Percentiles rank a stretch among this genome's conserved stretches.
phyloP scores from a whole-genome alignment of 805 yeast genomes.

The Blastobotrys americana region DNA sequence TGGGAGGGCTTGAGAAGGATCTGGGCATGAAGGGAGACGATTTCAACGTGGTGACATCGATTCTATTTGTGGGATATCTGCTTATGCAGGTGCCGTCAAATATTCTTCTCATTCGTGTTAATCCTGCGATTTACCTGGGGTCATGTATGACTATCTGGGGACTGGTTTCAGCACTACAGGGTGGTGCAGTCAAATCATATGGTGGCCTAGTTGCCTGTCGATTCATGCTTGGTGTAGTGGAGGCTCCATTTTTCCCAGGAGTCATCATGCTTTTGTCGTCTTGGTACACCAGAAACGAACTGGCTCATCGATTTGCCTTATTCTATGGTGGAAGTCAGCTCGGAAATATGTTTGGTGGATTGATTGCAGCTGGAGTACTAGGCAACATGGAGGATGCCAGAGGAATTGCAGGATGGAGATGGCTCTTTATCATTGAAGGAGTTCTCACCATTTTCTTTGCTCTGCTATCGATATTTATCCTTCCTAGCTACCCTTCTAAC shows the following conservation, averaged over 20 bases:
- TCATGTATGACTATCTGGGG: slow-evolving; percentile 34
- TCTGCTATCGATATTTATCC: slow-evolving; percentile 20
- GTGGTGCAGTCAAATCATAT: slow-evolving; percentile 22
- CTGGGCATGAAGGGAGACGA: slow-evolving; percentile 36
- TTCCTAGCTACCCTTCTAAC: slow-evolving; percentile 47
- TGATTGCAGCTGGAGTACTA: slow-evolving; percentile 35
- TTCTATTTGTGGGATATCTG: slow-evolving; percentile 31
- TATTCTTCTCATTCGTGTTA: slow-evolving; percentile 29
- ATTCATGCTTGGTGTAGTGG: slow-evolving; percentile 35
- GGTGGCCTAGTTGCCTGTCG: slow-evolving; percentile 30
- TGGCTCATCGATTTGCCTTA: slow-evolving; percentile 33
- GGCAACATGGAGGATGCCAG: slow-evolving; percentile 29
- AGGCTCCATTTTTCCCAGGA: slow-evolving; percentile 40
- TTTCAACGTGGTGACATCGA: slow-evolving; percentile 40
- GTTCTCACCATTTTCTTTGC: slow-evolving; percentile 20
- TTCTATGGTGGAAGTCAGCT: slow-evolving; percentile 33
- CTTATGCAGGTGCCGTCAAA: slow-evolving; percentile 37
- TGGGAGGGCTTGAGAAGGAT: slow-evolving; percentile 38
- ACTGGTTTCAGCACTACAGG: slow-evolving; percentile 29
- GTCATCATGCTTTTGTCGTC: slow-evolving; percentile 34
- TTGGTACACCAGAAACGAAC: slow-evolving; percentile 34
- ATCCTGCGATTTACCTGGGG: slow-evolving; percentile 31
- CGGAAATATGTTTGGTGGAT: slow-evolving; percentile 53
- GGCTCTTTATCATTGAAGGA: slow-evolving; percentile 47
- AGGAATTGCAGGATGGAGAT: slow-evolving; percentile 42